Evolutionary conservation across 2,329 filamentous ascomycete species (phyloP).

Genomic region (Corynespora cassiicola): DNA sequence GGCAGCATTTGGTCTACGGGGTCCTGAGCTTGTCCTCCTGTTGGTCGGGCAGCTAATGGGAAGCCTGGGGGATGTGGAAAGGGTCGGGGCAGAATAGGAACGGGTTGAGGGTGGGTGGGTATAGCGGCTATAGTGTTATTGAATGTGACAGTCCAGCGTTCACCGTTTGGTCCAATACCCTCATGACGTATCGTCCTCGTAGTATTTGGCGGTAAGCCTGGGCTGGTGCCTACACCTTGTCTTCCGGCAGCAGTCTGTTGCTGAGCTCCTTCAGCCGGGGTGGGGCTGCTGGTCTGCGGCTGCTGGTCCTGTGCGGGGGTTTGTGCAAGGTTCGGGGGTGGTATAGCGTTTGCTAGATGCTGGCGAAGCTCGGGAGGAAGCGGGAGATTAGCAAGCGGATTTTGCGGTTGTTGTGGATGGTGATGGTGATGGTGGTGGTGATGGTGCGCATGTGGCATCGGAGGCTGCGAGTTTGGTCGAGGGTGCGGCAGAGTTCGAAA

Average conservation of each 20-base stretch:
- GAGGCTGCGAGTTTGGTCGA: slow-evolving; percentile 37
- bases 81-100: slow-evolving; percentile 27
- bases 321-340: slow-evolving; percentile 11
- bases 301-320: slow-evolving; percentile 20
- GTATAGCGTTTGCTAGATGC: slow-evolving; percentile 30
- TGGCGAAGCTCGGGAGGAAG: slow-evolving; percentile 31
- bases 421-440: slow-evolving; percentile 25
- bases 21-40: too few species aligned
- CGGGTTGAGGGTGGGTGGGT: slow-evolving; percentile 25
- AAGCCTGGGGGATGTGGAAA: slow-evolving; percentile 29
- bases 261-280: slow-evolving; percentile 5
- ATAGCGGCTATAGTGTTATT: slow-evolving; percentile 51
- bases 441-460: slow-evolving; percentile 17
- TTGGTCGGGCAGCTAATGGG: slow-evolving; percentile 18
- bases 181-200: slow-evolving; percentile 57
- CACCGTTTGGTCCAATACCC: slow-evolving; percentile 58
- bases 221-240: too few species aligned
- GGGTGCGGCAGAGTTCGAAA: slow-evolving; percentile 35
- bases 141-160: slow-evolving; percentile 60
- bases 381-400: slow-evolving; percentile 19
- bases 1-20: slow-evolving; percentile 24
- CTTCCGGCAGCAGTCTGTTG: slow-evolving; percentile 9
- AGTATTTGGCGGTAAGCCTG: slow-evolving; percentile 27
- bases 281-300: slow-evolving; percentile 11
- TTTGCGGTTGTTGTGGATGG: slow-evolving; percentile 11